Conservation (phyloP, 768 basidiomycete genomes). For the Pulveroboletus ravenelii region DNA sequence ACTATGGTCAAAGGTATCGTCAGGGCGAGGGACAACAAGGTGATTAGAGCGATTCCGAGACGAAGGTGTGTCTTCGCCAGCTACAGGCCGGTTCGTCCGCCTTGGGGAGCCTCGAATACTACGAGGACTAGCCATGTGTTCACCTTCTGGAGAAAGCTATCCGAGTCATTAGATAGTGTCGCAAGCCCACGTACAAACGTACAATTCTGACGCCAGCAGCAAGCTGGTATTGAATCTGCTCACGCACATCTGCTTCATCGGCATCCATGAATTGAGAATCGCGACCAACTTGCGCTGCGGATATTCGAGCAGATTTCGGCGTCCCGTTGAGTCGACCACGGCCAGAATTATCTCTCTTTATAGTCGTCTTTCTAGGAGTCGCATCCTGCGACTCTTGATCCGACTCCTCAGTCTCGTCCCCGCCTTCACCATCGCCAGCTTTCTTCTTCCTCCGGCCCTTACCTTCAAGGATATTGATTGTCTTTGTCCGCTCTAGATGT, state of each 20-base stretch:
- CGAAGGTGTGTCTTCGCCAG: constrained; percentile 38
- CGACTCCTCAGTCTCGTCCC: constrained; percentile 34
- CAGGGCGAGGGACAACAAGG: constrained; percentile 40
- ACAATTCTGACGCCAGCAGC: constrained; percentile 72
- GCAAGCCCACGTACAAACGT: constrained; percentile 22
- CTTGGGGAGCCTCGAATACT: constrained; percentile 69
- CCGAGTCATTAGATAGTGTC: constrained; percentile 12
- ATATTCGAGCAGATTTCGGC: constrained; percentile 33
- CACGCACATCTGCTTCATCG: constrained; percentile 75
- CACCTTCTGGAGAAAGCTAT: constrained; percentile 60
- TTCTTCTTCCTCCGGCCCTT: constrained; percentile 34
- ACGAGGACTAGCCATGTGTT: constrained; percentile 58
- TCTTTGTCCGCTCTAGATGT: constrained; percentile 78
- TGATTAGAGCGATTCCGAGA: constrained; percentile 38
- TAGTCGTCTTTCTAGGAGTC: constrained; percentile 53
- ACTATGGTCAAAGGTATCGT: constrained; percentile 40
- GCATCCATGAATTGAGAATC: constrained; percentile 88
- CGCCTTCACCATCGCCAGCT: constrained; percentile 30
- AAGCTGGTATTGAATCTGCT: constrained; percentile 84
- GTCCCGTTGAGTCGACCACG: constrained; percentile 27
- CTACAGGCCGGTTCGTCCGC: constrained; percentile 37
- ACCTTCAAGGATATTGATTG: constrained; percentile 83
- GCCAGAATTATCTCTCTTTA: constrained; percentile 35
- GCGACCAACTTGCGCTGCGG: constrained; percentile 45
- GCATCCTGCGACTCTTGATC: constrained; percentile 50